Base-by-base conservation (phyloP, 2,329 filamentous ascomycete species). In the Pseudocercospora macadamiae region DNA sequence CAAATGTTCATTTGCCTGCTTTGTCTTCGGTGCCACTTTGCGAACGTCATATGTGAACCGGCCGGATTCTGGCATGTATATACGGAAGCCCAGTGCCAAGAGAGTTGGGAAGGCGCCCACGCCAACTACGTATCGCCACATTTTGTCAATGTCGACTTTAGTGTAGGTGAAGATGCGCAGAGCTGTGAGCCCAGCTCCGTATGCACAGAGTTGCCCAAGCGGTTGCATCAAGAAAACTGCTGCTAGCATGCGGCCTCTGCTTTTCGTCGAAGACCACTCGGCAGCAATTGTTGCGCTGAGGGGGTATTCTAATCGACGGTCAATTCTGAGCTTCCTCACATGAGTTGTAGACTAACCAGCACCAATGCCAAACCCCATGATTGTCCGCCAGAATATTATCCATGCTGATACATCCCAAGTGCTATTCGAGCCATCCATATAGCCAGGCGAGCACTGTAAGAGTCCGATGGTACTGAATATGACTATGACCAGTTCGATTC, bases 221-320 rank as follows among this genome's bases (percentile, higher is more conserved):
- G 75, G 75, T 48, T 78, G 76, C 55, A 76, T 76, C 36, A 77
- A 70, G 62, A 78, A 78, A 1, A 78, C 74, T 54, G 72, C 71
- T 26, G 71, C 70, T 60, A 78, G 60, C 75, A 78, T 77, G n/a
- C 75, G 65, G 2, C 71, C 75, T 23, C 76, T 68, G 47, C 69
- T 67, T 49, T 70, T 71, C 14, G 71, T 64, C 2, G 75, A 73
- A 3, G 75, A 71, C 66, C 75, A 77, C 51, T 77, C 75, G 3
- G 71, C 66, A 3, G 73, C 74, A 18, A 77, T 76, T 26, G 71
- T 71, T 5, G 75, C 75, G 30, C 69, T 73, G 14, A 77, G 60
- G 9, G 74, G 74, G 54, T 73, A 75, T 45, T 64, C 57, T 55
- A 53, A 16, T 23, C 36, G 37, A 21, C 7, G 1, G 18, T 51